phyloP scores from a whole-genome alignment of 495 filamentous ascomycete genomes.

The Entonaema liquescens region DNA sequence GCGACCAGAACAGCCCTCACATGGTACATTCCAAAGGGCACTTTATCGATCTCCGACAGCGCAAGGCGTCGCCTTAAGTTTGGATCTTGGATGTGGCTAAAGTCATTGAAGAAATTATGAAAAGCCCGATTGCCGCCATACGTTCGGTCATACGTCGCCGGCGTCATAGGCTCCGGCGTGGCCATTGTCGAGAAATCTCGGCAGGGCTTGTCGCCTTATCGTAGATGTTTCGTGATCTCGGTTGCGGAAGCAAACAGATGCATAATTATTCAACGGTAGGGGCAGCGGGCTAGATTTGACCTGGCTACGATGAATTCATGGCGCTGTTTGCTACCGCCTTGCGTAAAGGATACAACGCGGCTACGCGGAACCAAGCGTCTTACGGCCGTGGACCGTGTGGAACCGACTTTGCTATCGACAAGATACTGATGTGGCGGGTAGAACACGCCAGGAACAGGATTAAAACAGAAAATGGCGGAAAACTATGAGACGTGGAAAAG shows the following conservation, averaged over 20 bases:
- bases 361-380: neutral
- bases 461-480: neutral
- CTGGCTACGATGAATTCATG: constrained; percentile 15
- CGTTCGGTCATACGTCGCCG: constrained; percentile 46
- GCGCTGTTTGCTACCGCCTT: neutral
- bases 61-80: constrained; percentile 75
- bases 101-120: constrained; percentile 67
- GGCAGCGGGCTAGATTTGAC: constrained; percentile 1
- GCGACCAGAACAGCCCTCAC: constrained; percentile 75
- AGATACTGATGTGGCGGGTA: neutral
- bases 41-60: constrained; percentile 77
- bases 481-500: neutral
- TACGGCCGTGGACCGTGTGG: neutral
- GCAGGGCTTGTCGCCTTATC: constrained; percentile 1
- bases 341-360: neutral
- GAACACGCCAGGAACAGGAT: neutral
- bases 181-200: constrained; percentile 34
- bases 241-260: neutral
- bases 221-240: constrained; percentile 4
- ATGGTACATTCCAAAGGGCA: constrained; percentile 81
- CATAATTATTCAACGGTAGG: constrained; percentile 6
- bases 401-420: neutral
- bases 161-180: constrained; percentile 49
- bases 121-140: constrained; percentile 66
- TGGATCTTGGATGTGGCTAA: constrained; percentile 71